These are phyloP conservation scores for Aspergillus brasiliensis DNA, from an alignment of 2,329 filamentous ascomycete species.

Conservation along the genomic window DNA sequence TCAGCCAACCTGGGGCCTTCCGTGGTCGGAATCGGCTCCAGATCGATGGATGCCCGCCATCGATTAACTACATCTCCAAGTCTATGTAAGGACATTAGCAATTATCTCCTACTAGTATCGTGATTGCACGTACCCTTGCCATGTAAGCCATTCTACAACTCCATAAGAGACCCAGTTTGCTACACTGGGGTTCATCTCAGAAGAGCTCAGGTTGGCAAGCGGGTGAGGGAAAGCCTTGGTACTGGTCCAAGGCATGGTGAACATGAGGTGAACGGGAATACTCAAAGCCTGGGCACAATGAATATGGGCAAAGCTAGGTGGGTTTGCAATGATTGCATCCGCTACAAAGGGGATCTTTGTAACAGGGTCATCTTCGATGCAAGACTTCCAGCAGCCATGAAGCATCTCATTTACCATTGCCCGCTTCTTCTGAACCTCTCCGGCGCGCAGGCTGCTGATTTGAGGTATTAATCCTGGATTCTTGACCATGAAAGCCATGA, in stretches of 20 bases:
- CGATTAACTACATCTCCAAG: constrained; percentile 51
- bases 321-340: constrained; percentile 58
- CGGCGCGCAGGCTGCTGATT: constrained; percentile 40
- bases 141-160: constrained; percentile 53
- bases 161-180: constrained; percentile 52
- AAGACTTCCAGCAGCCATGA: constrained; percentile 44
- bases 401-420: constrained; percentile 41
- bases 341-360: constrained; percentile 52
- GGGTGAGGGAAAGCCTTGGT: constrained; percentile 53
- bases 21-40: constrained; percentile 42
- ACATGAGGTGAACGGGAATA: constrained; percentile 56
- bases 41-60: constrained; percentile 43
- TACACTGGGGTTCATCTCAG: constrained; percentile 34
- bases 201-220: constrained; percentile 49
- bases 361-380: constrained; percentile 36
- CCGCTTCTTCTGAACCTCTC: constrained; percentile 35
- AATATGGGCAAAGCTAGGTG: constrained; percentile 55
- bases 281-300: constrained; percentile 55
- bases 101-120: background rate
- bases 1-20: constrained; percentile 42
- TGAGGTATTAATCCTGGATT: constrained; percentile 49
- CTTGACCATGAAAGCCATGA: constrained; percentile 57
- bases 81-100: constrained; percentile 15
- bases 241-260: constrained; percentile 55
- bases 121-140: constrained; percentile 46